phyloP scores from a whole-genome alignment of 805 yeast species.

The Candida xyloterini region DNA sequence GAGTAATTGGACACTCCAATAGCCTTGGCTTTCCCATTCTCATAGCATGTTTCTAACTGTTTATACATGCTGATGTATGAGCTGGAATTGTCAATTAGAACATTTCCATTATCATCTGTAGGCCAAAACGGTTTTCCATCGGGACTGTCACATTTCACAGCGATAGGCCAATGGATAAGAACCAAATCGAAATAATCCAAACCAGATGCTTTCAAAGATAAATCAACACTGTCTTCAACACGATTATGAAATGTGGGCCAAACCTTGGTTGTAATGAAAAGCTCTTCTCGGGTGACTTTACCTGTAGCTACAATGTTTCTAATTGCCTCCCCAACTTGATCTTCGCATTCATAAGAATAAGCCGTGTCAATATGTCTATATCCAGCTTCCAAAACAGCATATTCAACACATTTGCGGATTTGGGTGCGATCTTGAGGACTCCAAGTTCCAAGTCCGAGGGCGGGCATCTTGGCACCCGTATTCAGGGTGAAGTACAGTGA shows the following conservation, averaged over 20 bases:
- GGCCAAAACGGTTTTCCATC: conserved; percentile 20
- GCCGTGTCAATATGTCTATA: conserved; percentile 44
- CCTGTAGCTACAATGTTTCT: conserved; percentile 11
- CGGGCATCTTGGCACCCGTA: conserved; percentile 22
- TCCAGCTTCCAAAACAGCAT: conserved; percentile 28
- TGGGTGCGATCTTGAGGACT: conserved; percentile 9
- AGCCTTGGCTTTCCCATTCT: conserved; percentile 39
- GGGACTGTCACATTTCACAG: conserved; percentile 26
- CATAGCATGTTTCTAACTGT: conserved; percentile 69
- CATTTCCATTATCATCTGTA: conserved; percentile 28
- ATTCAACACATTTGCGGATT: conserved; percentile 15
- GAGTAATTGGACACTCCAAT: conserved; percentile 44
- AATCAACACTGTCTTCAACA: conserved; percentile 34
- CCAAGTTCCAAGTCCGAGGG: conserved; percentile 27
- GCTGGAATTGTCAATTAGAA: conserved; percentile 13
- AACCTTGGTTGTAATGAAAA: conserved; percentile 21
- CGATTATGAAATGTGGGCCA: conserved; percentile 28
- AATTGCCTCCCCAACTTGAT: conserved; percentile 41
- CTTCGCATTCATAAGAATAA: conserved; percentile 38
- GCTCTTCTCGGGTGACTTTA: conserved; percentile 13
- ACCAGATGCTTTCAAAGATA: conserved; percentile 36
- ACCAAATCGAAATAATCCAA: conserved; percentile 44
- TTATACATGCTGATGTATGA: conserved; percentile 68
- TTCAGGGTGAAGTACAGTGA: conserved; percentile 9
- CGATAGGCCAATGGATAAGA: conserved; percentile 46